Base-by-base conservation (phyloP, 2,329 filamentous ascomycete genomes). In the Apiospora rasikravindrae region DNA sequence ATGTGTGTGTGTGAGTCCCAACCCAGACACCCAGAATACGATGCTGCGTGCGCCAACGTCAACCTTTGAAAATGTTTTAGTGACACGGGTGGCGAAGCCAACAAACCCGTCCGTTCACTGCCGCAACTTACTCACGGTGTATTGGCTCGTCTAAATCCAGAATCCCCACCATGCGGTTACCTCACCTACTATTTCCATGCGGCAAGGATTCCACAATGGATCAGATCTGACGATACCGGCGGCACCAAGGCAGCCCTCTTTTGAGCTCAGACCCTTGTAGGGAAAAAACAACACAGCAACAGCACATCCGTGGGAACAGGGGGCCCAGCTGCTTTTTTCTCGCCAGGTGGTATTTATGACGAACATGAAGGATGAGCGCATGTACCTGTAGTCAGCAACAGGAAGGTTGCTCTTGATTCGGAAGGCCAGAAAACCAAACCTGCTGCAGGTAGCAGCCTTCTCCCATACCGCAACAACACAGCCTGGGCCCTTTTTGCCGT, bases 31-130 rank as follows among this genome's bases (percentile, higher is more conserved):
- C 37, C 6, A 8, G 19, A 49, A 49, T 61, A 61, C 53, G 53
- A 61, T 61, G 53, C 29, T 61, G 53, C 53, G 33, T 26, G 19
- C 29, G 29, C 57, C 33, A 64, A 40, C 57, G 57, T 64, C 57
- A 64, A 64, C 57, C 33, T 64, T 33, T 40, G 19, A 19, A 64
- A 14, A 64, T 64, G 57, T 64, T 64, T 64, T 64, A 64, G 57
- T 40, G 57, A 64, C 53, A 40, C 57, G 57, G 57, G 57, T 64
- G 57, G 57, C 57, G 57, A 64, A 64, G 57, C 57, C 57, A 64
- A 40, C 57, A 64, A 64, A 37, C 57, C 53, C 33, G 57, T 40
- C 57, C 57, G 57, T 40, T 40, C 57, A 64, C 57, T 40, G 57
- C 57, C 57, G 57, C 57, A 64, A 64, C 57, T 40, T 40, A n/a